Base-by-base conservation (phyloP, 768 basidiomycete species). In the Trametes maxima region DNA sequence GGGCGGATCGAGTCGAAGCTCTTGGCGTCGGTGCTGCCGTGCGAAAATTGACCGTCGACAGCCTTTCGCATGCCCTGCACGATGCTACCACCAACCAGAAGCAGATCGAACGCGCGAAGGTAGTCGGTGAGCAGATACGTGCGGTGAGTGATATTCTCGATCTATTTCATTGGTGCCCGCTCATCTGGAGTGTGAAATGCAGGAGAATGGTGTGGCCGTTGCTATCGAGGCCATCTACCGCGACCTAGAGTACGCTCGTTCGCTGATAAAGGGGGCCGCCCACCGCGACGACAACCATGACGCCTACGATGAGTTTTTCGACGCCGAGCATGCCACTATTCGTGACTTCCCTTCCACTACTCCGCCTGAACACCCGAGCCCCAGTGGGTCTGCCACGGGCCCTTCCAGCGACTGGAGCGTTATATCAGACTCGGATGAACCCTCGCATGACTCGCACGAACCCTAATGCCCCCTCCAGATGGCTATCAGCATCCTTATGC, bases 1-100 rank as follows among this genome's bases (percentile, higher is more conserved):
- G 94, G 94, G 93, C 94, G 3, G 94, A 99, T 74, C 89, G 96
- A 28, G 94, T 98, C n/a, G 94, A 97, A 73, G 94, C 95, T 2
- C 82, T 99, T 43, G 95, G 95, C 39, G 86, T 98, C 50, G 97
- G 96, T 46, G 82, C 87, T 33, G 86, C 89, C 53, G 88, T 99
- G 52, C 85, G 92, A 67, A 96, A 95, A 74, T 79, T 98, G 57
- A 94, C 91, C 12, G 87, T 89, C 14, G 84, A 91, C 16, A 79
- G 78, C 49, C 76, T 99, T 58, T 84, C 88, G 16, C 88, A 92
- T 10, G 95, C 96, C 0, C 79, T 99, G 43, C 69, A 81, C 33
- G 73, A 80, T 33, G 97, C 95, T 8, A 97, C 96, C 10, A 90
- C 89, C 12, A 94, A 98, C 72, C 75, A 79, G 64, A 97, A 88